Evolutionary conservation across 139 green algal species (phyloP), one percentile per base, ranked within the genome.

Genomic region (Closterium sp.): DNA sequence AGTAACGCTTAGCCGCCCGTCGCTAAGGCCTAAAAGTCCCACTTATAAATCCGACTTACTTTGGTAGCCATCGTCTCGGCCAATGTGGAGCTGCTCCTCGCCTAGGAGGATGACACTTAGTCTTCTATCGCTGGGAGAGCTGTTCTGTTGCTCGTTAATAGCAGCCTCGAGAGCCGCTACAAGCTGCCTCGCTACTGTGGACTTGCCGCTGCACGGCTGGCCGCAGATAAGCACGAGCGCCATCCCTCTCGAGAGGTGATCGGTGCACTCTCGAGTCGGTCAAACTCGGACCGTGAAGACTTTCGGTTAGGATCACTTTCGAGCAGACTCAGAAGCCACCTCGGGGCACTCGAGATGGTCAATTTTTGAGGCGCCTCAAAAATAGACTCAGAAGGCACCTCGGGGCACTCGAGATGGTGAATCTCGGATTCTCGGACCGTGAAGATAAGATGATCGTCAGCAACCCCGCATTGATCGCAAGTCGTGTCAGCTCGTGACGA

Each of bases 161-260:
- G 55, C 55, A 76, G 55, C 55, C 55, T 76, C 55, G 55, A 76
- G 55, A 76, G 55, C 16, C 55, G 55, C 55, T 9, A 84, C 84
- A 6, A 99, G 93, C 25, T 89, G 87, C 12, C 81, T 86, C 23
- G 94, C 95, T 7, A 96, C 92, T 0, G 34, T 96, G 33, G 91
- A 97, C 88, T 99, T 99, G 86, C 97, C 97, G 90, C 94, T 97
- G 92, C 93, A 96, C 0, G 97, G 97, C 91, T 98, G 95, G 0
- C 97, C 97, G 66, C 93, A 96, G 0, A 99, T 36, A 16, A 99
- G 92, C 0, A 99, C 93, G n/a, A 99, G 89, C 23, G 91, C 88
- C 91, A 94, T 94, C 16, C 55, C 16, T 76, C 55, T 76, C 55
- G 55, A 16, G 55, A 76, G 55, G 23, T 76, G 55, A 76, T 28